Conservation (phyloP, 768 basidiomycete genomes). For the Lactarius evosmus region DNA sequence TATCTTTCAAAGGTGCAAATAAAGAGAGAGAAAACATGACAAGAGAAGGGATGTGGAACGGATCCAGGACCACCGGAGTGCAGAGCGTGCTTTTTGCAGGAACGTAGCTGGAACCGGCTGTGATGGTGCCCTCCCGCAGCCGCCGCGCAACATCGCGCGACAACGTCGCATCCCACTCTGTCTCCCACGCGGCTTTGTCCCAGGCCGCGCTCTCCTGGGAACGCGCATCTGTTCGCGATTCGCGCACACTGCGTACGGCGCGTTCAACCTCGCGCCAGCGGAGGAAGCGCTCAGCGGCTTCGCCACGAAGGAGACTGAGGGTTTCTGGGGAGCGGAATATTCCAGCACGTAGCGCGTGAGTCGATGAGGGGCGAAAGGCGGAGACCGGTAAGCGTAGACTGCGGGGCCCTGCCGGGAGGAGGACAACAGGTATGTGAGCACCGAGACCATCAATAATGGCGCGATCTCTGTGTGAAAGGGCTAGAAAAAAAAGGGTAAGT, state of each 20-base stretch:
- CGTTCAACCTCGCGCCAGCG: slow-evolving; percentile 70
- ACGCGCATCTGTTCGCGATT: slow-evolving; percentile 27
- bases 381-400: slow-evolving; percentile 39
- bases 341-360: slow-evolving; percentile 51
- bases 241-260: slow-evolving; percentile 45
- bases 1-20: slow-evolving; percentile 43
- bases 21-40: slow-evolving; percentile 60
- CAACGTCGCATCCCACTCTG: slow-evolving; percentile 58
- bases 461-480: slow-evolving; percentile 31
- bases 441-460: slow-evolving; percentile 43
- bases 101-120: neutral
- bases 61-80: slow-evolving; percentile 47
- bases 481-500: slow-evolving; percentile 6
- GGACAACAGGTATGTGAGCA: slow-evolving; percentile 55
- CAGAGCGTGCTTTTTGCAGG: slow-evolving; percentile 30
- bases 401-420: slow-evolving; percentile 37
- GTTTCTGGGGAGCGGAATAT: slow-evolving; percentile 66
- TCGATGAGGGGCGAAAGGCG: slow-evolving; percentile 52
- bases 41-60: slow-evolving; percentile 63
- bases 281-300: slow-evolving; percentile 67
- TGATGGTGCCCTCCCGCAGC: slow-evolving; percentile 40
- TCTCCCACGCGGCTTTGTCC: slow-evolving; percentile 66
- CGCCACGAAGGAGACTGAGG: slow-evolving; percentile 52
- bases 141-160: slow-evolving; percentile 58
- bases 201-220: slow-evolving; percentile 34